A percentile compares a stretch with the other conserved stretches of the same genome.
Conservation (phyloP, 2,329 filamentous ascomycete species). For the Sphaceloma murrayae region DNA sequence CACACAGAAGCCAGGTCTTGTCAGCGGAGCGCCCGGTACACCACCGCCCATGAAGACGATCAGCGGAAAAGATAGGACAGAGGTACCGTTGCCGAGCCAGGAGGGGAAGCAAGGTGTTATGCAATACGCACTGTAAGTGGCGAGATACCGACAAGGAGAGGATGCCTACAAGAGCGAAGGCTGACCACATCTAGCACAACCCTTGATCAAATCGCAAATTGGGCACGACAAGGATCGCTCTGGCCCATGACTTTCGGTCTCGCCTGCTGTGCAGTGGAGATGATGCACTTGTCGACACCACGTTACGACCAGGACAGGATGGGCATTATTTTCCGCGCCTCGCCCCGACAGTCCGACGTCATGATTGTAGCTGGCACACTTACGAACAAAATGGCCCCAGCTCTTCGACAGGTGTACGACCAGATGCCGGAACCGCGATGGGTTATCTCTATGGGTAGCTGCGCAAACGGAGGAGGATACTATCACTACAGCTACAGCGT, state of each 20-base stretch:
- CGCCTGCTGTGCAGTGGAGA: slow-evolving; percentile 81
- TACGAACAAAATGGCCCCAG: slow-evolving; percentile 91
- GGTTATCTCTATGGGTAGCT: slow-evolving; percentile 77
- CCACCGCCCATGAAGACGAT: slow-evolving; percentile 42
- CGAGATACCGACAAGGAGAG: not conserved
- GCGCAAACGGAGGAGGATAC: slow-evolving; percentile 73
- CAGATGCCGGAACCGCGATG: slow-evolving; percentile 87
- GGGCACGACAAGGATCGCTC: slow-evolving; percentile 72
- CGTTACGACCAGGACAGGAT: slow-evolving; percentile 83
- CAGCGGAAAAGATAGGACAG: slow-evolving; percentile 45
- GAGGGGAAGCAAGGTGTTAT: slow-evolving; percentile 68
- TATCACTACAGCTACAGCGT: slow-evolving; percentile 77
- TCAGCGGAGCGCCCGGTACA: slow-evolving; percentile 45
- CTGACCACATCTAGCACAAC: slow-evolving; percentile 50
- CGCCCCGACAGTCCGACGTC: slow-evolving; percentile 77
- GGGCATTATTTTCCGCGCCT: slow-evolving; percentile 84
- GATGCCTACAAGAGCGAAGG: too few species aligned
- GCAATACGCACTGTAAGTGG: slow-evolving; percentile 75
- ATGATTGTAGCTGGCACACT: slow-evolving; percentile 93
- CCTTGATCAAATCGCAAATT: slow-evolving; percentile 70
- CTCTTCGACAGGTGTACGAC: slow-evolving; percentile 79
- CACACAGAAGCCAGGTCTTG: slow-evolving; percentile 42
- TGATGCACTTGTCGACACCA: slow-evolving; percentile 85
- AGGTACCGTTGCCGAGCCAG: slow-evolving; percentile 70
- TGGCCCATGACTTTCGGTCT: slow-evolving; percentile 87